Percentiles rank a stretch among this genome's conserved stretches.
phyloP scores from a whole-genome alignment of 2,329 filamentous ascomycete genomes.

The Byssothecium circinans region DNA sequence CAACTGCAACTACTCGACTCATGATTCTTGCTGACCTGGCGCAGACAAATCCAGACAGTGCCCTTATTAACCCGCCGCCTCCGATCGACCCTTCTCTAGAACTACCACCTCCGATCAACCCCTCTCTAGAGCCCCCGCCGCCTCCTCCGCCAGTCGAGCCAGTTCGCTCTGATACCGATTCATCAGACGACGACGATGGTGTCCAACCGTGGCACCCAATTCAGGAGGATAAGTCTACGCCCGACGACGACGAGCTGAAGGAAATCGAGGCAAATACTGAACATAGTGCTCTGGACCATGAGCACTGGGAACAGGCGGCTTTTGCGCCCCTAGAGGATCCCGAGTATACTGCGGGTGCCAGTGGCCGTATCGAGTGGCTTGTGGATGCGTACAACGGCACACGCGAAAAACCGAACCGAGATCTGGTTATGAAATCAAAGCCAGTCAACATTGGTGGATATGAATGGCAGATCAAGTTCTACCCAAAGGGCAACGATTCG shows the following conservation, averaged over 20 bases:
- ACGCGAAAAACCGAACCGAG: conserved; percentile 60
- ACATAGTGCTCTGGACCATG: conserved; percentile 60
- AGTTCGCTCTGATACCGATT: conserved; percentile 34
- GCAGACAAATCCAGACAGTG: conserved; percentile 17
- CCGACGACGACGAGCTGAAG: conserved; percentile 61
- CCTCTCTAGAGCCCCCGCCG: conserved; percentile 30
- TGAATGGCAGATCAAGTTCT: conserved; percentile 68
- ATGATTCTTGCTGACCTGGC: conserved; percentile 11
- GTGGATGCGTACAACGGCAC: conserved; percentile 63
- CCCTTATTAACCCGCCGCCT: conserved; percentile 9
- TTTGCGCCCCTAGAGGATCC: conserved; percentile 61
- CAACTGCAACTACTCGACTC: background rate
- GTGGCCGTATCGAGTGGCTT: conserved; percentile 61
- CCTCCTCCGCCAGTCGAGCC: conserved; percentile 37
- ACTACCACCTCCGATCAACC: conserved; percentile 27
- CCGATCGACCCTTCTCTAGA: conserved; percentile 13
- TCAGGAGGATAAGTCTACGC: conserved; percentile 58
- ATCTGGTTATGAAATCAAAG: conserved; percentile 61
- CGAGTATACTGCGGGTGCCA: conserved; percentile 57
- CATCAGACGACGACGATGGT: conserved; percentile 42
- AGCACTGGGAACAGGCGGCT: conserved; percentile 61
- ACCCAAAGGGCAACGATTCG: conserved; percentile 62
- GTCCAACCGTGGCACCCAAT: conserved; percentile 55
- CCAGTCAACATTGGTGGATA: conserved; percentile 59
- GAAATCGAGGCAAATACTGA: conserved; percentile 56